A percentile compares a stretch with the other conserved stretches of the same genome.
These are phyloP conservation scores for Phytophthora foliorum DNA, from an alignment of 352 stramenopile genomes.

Conservation along the genomic window DNA sequence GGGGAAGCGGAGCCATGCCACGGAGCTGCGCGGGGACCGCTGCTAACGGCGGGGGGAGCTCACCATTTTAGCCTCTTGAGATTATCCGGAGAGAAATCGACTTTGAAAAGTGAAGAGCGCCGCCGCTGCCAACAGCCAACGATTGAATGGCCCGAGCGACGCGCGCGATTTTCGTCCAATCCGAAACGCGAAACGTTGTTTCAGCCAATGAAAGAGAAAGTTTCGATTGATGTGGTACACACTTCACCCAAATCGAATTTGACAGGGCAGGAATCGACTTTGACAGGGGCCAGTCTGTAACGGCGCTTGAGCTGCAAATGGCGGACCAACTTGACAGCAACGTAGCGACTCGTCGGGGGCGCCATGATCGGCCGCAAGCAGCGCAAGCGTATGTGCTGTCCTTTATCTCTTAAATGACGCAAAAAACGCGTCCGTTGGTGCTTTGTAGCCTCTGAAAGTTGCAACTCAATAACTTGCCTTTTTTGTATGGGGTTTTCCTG, in stretches of 20 bases:
- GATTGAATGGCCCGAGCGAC: slow-evolving; percentile 69
- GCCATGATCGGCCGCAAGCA: slow-evolving; percentile 66
- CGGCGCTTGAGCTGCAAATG: slow-evolving; percentile 33
- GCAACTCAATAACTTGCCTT: slow-evolving; percentile 1
- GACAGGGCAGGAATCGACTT: not conserved
- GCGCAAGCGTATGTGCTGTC: slow-evolving; percentile 53
- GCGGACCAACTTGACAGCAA: not conserved
- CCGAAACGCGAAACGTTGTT: not conserved
- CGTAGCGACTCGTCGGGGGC: not conserved
- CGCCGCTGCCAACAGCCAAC: slow-evolving; percentile 31
- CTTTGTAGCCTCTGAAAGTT: not conserved
- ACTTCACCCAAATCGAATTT: not conserved
- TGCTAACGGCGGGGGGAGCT: slow-evolving; percentile 14
- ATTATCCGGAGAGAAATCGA: slow-evolving; percentile 82
- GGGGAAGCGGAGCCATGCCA: slow-evolving; percentile 8
- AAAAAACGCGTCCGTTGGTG: not conserved
- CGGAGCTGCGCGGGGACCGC: not conserved
- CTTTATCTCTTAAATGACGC: not conserved
- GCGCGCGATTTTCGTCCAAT: slow-evolving; percentile 55
- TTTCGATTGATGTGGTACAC: slow-evolving; percentile 24
- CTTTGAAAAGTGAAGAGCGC: slow-evolving; percentile 70
- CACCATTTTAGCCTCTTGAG: slow-evolving; percentile 80
- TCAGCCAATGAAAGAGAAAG: slow-evolving; percentile 16
- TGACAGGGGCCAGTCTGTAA: slow-evolving; percentile 51
- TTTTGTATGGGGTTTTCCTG: slow-evolving; percentile 10